Conservation (phyloP, 305 asterid genomes). For the Fraxinus greggii region DNA sequence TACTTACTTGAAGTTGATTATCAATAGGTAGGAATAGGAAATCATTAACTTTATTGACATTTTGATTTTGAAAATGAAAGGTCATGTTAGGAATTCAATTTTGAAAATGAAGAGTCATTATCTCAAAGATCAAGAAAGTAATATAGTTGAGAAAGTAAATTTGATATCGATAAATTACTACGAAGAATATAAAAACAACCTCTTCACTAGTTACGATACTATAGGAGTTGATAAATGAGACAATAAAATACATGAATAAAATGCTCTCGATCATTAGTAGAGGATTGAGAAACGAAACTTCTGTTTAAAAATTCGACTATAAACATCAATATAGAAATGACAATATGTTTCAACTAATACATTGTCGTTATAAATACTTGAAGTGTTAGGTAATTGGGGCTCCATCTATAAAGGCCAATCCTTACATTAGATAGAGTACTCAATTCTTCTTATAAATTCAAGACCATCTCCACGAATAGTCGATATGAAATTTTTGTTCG, state of each 20-base stretch:
- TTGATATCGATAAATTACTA: not conserved
- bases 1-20: not conserved
- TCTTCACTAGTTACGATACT: not conserved
- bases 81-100: not conserved
- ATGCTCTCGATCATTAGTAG: not conserved
- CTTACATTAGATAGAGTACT: not conserved
- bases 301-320: not conserved
- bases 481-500: not conserved
- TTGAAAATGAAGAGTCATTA: not conserved
- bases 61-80: not conserved
- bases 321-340: not conserved
- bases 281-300: not conserved
- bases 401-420: not conserved
- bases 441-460: not conserved
- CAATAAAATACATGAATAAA: not conserved
- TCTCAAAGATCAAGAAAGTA: not conserved
- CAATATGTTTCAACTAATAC: not conserved
- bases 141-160: not conserved
- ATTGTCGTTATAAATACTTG: not conserved
- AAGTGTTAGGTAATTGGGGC: not conserved
- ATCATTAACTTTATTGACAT: not conserved
- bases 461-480: not conserved
- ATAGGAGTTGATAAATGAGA: not conserved
- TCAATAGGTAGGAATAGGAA: not conserved
- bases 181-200: not conserved